Percentiles rank a stretch among this genome's conserved stretches.
These are phyloP conservation scores for Gastrodia elata DNA, from an alignment of 106 monocot genomes.

Conservation along the genomic window DNA sequence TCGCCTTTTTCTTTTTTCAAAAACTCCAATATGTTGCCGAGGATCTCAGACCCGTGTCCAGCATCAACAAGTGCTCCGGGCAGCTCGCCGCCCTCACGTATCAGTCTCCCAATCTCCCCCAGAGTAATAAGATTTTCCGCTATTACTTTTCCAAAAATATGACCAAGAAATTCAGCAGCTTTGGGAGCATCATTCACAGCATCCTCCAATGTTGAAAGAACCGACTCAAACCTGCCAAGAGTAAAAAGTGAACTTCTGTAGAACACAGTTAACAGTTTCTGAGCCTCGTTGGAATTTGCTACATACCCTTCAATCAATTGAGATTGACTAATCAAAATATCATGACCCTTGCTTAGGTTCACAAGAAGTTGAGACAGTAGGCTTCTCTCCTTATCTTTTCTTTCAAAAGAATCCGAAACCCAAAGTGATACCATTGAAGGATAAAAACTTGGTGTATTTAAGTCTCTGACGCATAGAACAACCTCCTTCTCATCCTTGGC, in stretches of 20 bases:
- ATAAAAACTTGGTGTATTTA: slow-evolving; percentile 64
- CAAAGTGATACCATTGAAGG: slow-evolving; percentile 68
- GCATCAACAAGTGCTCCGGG: slow-evolving; percentile 50
- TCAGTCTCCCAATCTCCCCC: slow-evolving; percentile 46
- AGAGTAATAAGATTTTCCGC: slow-evolving; percentile 47
- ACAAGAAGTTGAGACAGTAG: slow-evolving; percentile 66
- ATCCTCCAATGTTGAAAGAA: slow-evolving; percentile 68
- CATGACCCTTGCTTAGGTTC: slow-evolving; percentile 45
- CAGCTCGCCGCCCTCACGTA: slow-evolving; percentile 75
- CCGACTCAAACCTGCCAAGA: slow-evolving; percentile 50
- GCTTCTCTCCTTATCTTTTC: slow-evolving; percentile 71
- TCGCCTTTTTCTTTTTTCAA: slow-evolving; percentile 69
- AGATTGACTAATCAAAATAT: slow-evolving; percentile 34
- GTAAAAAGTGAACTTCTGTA: background rate
- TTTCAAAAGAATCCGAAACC: slow-evolving; percentile 87
- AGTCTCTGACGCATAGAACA: slow-evolving; percentile 57
- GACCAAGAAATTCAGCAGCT: slow-evolving; percentile 82
- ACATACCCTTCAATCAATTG: slow-evolving; percentile 77
- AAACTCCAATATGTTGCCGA: slow-evolving; percentile 48
- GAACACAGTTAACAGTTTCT: background rate
- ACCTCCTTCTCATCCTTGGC: slow-evolving; percentile 77
- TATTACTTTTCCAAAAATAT: slow-evolving; percentile 50
- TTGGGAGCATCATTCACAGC: slow-evolving; percentile 79
- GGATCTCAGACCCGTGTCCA: slow-evolving; percentile 66
- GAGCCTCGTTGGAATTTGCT: background rate